Evolutionary conservation across 768 basidiomycete species (phyloP), one percentile per base, ranked within the genome.

Genomic region (Hemileccinum impolitum): DNA sequence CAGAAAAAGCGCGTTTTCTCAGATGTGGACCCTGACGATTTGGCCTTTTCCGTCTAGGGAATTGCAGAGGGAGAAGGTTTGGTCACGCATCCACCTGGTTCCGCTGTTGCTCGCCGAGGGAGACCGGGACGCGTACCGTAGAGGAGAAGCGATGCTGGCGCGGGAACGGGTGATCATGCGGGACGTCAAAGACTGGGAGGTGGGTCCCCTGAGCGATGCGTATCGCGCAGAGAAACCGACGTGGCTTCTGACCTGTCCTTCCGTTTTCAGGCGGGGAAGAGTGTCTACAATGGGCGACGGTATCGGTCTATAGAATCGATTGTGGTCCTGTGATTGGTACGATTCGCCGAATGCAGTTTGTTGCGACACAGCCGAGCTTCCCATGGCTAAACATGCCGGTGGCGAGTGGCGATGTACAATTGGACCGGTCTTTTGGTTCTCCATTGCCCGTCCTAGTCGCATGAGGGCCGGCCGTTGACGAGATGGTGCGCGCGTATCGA

Each of bases 81-180:
- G 95, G 95, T 90, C 94, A 50, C 82, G 95, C 55, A 93, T 99
- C 64, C 85, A 98, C 73, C 80, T 96, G 30, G 85, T 94, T 28
- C 96, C 95, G 10, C 67, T 97, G 49, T 77, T 99, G 39, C 76
- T 94, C 58, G 95, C 95, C 34, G 95, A 99, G 67, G 85, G 85
- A 4, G 95, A 99, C 73, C 86, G 96, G 47, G 92, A 94, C 67
- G 75, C 78, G 48, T 93, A 90, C 74, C 78, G 91, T 52, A 81
- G 90, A 34, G 72, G 84, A 61, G 80, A 84, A 62, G 92, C 90
- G n/a, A 83, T 82, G 42, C 43, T 86, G 46, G 85, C 73, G 23
- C 71, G 91, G 39, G 96, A 98, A 71, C 77, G 75, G 70, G 88
- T 83, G 71, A 91, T 97, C 62, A 97, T 97, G 95, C 90, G 88